Evolutionary conservation across 2,329 filamentous ascomycete species (phyloP).

Genomic region (Scedosporium dehoogii): DNA sequence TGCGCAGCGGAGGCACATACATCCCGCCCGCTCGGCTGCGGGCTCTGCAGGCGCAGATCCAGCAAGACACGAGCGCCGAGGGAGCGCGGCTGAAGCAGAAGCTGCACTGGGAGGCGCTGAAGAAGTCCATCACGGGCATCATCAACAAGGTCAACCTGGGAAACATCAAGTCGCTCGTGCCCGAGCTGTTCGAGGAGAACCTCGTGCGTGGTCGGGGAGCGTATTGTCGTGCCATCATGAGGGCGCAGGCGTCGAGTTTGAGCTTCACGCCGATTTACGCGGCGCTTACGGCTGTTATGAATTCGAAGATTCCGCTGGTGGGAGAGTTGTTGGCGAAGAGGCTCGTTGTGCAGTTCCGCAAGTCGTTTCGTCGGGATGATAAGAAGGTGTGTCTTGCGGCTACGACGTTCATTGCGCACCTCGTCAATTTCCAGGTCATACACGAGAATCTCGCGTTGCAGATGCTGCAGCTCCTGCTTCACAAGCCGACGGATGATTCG

Average conservation of each 20-base stretch:
- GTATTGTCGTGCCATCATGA: constrained; percentile 96
- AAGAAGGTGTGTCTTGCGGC: constrained; percentile 90
- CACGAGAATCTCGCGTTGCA: constrained; percentile 91
- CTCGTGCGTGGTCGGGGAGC: constrained; percentile 81
- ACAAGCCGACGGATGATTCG: constrained; percentile 94
- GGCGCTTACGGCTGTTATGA: constrained; percentile 91
- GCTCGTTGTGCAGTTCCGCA: constrained; percentile 84
- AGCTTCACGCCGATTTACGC: constrained; percentile 96
- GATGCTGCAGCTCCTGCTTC: constrained; percentile 80
- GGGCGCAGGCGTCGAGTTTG: constrained; percentile 89
- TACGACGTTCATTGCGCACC: constrained; percentile 87
- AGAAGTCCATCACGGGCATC: constrained; percentile 96
- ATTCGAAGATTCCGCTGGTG: constrained; percentile 91
- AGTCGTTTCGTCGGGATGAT: constrained; percentile 92
- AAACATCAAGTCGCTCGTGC: constrained; percentile 96
- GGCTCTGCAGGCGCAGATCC: constrained; percentile 91
- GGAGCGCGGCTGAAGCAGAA: constrained; percentile 82
- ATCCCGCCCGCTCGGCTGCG: constrained; percentile 86
- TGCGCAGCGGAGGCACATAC: constrained; percentile 92
- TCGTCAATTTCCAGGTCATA: constrained; percentile 92
- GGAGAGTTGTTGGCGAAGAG: constrained; percentile 82
- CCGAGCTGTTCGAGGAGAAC: constrained; percentile 92
- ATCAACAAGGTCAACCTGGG: constrained; percentile 99
- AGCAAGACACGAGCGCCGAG: constrained; percentile 90
- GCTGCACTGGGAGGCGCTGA: constrained; percentile 75